Percentiles rank a stretch among this genome's conserved stretches.
Conservation (phyloP, 1,284 basidiomycete genomes). For the Puccinia horiana region DNA sequence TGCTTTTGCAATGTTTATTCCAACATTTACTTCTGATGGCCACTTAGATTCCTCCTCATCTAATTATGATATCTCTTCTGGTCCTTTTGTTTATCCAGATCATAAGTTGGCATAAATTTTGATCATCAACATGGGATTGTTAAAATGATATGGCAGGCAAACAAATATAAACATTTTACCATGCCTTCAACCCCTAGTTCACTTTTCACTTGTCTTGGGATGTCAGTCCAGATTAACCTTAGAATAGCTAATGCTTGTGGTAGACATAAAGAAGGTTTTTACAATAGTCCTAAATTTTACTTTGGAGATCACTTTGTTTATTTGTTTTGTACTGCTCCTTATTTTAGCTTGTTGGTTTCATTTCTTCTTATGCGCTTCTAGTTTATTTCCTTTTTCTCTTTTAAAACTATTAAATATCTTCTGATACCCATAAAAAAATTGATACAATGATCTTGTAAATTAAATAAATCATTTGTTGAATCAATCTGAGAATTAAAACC, state of each 20-base stretch:
- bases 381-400: too few relatives aligned
- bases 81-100: not conserved
- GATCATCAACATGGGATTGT: not conserved
- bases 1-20: not conserved
- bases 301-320: slow-evolving; percentile 7
- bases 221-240: not conserved
- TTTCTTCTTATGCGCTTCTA: too few relatives aligned
- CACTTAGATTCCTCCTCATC: not conserved
- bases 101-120: not conserved
- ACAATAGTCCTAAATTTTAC: not conserved
- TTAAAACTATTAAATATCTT: too few relatives aligned
- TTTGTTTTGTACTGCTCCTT: slow-evolving; percentile 1
- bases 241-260: not conserved
- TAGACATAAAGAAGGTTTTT: not conserved
- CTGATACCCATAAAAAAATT: too few relatives aligned
- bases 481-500: too few relatives aligned
- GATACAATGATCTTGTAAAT: too few relatives aligned
- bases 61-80: not conserved
- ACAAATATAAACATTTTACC: not conserved
- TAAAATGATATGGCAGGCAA: slow-evolving; percentile 12
- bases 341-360: too few relatives aligned
- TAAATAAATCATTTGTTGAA: too few relatives aligned
- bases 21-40: not conserved
- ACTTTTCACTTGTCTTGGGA: not conserved
- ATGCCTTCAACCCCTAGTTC: not conserved